Percentiles rank a stretch among this genome's conserved stretches.
Conservation (phyloP, 2,329 filamentous ascomycete genomes). For the Diaporthe vaccinii region DNA sequence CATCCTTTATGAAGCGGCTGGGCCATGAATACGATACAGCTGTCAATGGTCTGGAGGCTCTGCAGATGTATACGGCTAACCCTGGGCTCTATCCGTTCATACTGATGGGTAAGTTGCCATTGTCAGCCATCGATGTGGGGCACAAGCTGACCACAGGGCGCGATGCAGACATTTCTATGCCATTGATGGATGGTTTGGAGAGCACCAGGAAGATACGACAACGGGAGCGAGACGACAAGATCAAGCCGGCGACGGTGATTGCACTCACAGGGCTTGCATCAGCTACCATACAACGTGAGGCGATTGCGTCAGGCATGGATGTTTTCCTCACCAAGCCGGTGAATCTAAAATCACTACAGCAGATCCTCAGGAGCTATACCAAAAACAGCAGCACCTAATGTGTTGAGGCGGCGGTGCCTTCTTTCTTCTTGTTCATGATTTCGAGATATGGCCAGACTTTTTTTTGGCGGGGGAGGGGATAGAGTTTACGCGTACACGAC, state of each 20-base stretch:
- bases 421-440: neutral
- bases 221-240: conserved; percentile 43
- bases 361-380: neutral
- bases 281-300: conserved; percentile 58
- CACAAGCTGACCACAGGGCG: neutral
- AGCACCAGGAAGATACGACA: conserved; percentile 47
- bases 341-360: conserved; percentile 49
- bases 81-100: conserved; percentile 57
- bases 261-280: conserved; percentile 62
- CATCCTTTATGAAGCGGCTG: conserved; percentile 53
- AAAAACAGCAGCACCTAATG: neutral
- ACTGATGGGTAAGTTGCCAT: conserved; percentile 58
- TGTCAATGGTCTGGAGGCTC: conserved; percentile 62
- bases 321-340: conserved; percentile 64
- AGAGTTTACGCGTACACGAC: conserved; percentile 24
- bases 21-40: conserved; percentile 58
- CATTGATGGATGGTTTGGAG: conserved; percentile 50
- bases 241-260: conserved; percentile 57
- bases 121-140: neutral
- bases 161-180: conserved; percentile 48
- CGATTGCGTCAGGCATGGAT: conserved; percentile 60
- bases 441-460: neutral
- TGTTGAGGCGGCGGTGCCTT: neutral
- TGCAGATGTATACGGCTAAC: conserved; percentile 55
- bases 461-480: neutral